Conservation (phyloP, 1,284 basidiomycete genomes). For the Puccinia polysora region DNA sequence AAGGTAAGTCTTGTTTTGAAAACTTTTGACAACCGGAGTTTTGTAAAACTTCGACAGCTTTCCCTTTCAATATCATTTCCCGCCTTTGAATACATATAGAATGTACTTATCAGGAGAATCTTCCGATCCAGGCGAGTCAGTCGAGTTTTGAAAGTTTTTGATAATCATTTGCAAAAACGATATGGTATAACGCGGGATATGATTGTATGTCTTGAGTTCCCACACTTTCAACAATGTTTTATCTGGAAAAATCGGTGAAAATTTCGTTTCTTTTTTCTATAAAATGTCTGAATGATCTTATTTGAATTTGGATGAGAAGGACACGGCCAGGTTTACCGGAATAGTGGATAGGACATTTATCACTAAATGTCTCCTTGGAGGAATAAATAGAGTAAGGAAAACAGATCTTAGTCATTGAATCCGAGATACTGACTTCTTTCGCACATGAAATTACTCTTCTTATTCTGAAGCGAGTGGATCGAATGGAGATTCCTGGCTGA, state of each 20-base stretch:
- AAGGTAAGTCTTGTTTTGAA: neutral
- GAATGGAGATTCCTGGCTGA: slow-evolving; percentile 1
- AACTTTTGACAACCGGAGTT: too few relatives aligned
- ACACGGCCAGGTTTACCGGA: slow-evolving; percentile 11
- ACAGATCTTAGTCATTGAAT: too few relatives aligned
- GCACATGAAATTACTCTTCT: neutral
- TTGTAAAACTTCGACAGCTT: neutral
- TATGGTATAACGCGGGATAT: slow-evolving; percentile 19
- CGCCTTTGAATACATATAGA: neutral
- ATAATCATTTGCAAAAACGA: slow-evolving; percentile 21
- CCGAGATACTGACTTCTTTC: too few relatives aligned
- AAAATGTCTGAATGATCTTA: too few relatives aligned
- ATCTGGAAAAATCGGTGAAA: neutral
- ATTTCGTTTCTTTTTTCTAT: neutral
- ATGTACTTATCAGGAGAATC: neutral
- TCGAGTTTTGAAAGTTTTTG: slow-evolving; percentile 7
- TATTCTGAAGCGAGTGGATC: slow-evolving; percentile 8
- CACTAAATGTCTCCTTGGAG: slow-evolving; percentile 25
- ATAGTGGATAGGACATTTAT: neutral
- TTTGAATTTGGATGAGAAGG: neutral
- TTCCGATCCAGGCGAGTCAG: slow-evolving; percentile 1
- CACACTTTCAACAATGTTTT: neutral
- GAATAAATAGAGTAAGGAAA: slow-evolving; percentile 24
- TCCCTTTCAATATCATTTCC: neutral
- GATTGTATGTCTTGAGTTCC: neutral